Conservation (phyloP, 345 rosid species). For the Rhizophora apiculata region DNA sequence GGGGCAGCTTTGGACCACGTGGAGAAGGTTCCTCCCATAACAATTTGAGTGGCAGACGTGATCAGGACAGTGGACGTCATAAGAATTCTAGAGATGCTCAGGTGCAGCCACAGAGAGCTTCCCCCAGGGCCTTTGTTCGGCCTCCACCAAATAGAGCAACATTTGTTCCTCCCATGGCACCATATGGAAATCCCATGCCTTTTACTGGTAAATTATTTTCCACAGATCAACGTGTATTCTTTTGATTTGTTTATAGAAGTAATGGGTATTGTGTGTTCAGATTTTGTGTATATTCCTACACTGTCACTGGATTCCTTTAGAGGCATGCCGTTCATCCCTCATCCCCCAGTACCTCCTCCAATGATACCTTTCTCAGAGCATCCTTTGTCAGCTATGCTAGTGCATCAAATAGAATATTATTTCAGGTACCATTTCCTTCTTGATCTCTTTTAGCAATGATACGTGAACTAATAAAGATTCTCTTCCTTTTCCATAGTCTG, state of each 20-base stretch:
- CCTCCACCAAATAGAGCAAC: constrained; percentile 35
- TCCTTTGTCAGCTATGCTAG: constrained; percentile 31
- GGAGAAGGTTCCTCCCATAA: constrained; percentile 46
- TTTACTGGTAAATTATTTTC: constrained; percentile 36
- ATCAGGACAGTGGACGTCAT: constrained; percentile 48
- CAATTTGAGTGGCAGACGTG: constrained; percentile 43
- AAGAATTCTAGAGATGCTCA: constrained; percentile 45
- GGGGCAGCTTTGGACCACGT: constrained; percentile 49
- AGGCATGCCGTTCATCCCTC: constrained; percentile 36
- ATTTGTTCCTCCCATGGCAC: constrained; percentile 34
- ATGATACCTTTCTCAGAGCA: constrained; percentile 36
- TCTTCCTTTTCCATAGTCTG: background rate
- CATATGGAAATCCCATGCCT: constrained; percentile 36
- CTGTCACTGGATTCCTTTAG: constrained; percentile 42
- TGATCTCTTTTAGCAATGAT: background rate
- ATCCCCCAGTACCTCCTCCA: constrained; percentile 31
- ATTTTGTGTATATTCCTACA: constrained; percentile 30
- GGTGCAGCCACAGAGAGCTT: constrained; percentile 42
- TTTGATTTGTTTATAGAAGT: background rate
- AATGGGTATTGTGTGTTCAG: constrained; percentile 27
- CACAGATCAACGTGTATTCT: background rate
- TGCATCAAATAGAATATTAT: constrained; percentile 59
- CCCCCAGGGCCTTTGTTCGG: constrained; percentile 46
- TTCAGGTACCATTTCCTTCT: constrained; percentile 42
- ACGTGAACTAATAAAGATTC: background rate